A percentile compares a stretch with the other conserved stretches of the same genome.
These are phyloP conservation scores for Benincasa hispida DNA, from an alignment of 306 rosid genomes.

Conservation along the genomic window DNA sequence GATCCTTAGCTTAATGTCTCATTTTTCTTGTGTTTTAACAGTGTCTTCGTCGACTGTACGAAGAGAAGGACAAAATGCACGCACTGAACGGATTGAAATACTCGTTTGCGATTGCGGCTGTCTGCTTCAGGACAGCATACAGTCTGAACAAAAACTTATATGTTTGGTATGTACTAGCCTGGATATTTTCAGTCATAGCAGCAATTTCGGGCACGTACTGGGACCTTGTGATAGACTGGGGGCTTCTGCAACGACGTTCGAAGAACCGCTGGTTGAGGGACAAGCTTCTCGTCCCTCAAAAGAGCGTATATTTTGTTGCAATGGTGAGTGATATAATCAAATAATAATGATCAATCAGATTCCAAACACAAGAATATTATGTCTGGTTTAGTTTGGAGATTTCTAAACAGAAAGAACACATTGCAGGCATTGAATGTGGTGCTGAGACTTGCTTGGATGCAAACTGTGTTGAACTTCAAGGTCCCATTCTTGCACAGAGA, in stretches of 20 bases:
- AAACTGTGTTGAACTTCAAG: conserved; percentile 29
- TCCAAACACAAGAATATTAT: not conserved
- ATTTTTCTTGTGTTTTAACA: not conserved
- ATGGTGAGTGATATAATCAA: conserved; percentile 28
- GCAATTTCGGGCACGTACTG: conserved; percentile 42
- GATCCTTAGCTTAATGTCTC: not conserved
- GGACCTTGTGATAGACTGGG: conserved; percentile 69
- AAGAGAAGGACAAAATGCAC: conserved; percentile 53
- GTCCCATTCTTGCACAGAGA: conserved; percentile 26
- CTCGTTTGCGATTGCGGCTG: conserved; percentile 50
- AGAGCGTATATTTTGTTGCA: conserved; percentile 43
- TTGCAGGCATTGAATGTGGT: conserved; percentile 46
- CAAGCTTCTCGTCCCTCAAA: conserved; percentile 43
- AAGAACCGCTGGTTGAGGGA: conserved; percentile 67
- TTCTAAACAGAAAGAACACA: not conserved
- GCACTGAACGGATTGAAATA: conserved; percentile 46
- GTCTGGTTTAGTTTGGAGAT: not conserved
- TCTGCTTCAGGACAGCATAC: conserved; percentile 41
- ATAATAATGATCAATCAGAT: not conserved
- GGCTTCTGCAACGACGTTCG: conserved; percentile 44
- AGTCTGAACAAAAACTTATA: conserved; percentile 4
- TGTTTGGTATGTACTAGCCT: conserved; percentile 26
- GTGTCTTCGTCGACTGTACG: conserved; percentile 47
- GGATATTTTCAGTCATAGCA: conserved; percentile 35
- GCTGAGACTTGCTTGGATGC: conserved; percentile 70